Evolutionary conservation across 495 filamentous ascomycete species (phyloP).

Genomic region (Daldinia bambusicola): DNA sequence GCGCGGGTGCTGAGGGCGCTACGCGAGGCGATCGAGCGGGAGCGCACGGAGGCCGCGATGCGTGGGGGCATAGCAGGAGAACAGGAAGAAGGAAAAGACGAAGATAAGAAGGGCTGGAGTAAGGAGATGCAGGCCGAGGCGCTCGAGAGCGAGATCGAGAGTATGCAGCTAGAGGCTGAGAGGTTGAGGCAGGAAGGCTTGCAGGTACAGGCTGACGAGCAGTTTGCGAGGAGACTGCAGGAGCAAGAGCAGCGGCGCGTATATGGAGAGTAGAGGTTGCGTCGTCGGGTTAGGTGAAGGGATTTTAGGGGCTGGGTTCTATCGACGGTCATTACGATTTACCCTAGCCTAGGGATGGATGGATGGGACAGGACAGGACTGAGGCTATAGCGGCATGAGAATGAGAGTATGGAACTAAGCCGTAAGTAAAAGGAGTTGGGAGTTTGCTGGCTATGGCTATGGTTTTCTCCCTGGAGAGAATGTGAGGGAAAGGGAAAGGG

Average conservation of each 20-base stretch:
- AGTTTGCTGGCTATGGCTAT: conserved; percentile 10
- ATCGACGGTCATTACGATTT: not conserved
- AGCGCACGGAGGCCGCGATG: conserved; percentile 13
- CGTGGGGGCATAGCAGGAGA: not conserved
- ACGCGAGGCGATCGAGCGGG: conserved; percentile 1
- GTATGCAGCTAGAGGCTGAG: conserved; percentile 17
- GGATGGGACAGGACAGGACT: not conserved
- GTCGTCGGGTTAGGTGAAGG: not conserved
- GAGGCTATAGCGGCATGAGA: not conserved
- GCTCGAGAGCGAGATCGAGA: conserved; percentile 34
- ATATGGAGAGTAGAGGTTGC: not conserved
- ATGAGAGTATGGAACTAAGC: not conserved
- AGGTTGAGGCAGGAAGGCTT: conserved; percentile 35
- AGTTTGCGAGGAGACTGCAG: conserved; percentile 30
- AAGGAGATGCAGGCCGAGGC: conserved; percentile 10
- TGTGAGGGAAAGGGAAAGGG: no score
- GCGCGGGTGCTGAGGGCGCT: conserved; percentile 34
- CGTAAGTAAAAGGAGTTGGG: not conserved
- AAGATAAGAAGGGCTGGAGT: conserved; percentile 1
- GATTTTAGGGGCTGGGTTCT: not conserved
- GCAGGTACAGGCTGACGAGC: conserved; percentile 37
- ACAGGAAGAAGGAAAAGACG: not conserved
- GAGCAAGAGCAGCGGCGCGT: conserved; percentile 19
- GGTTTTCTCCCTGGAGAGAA: not conserved
- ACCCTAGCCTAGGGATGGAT: not conserved